Conservation (phyloP, 768 basidiomycete species). For the Lactarius akahatsu region DNA sequence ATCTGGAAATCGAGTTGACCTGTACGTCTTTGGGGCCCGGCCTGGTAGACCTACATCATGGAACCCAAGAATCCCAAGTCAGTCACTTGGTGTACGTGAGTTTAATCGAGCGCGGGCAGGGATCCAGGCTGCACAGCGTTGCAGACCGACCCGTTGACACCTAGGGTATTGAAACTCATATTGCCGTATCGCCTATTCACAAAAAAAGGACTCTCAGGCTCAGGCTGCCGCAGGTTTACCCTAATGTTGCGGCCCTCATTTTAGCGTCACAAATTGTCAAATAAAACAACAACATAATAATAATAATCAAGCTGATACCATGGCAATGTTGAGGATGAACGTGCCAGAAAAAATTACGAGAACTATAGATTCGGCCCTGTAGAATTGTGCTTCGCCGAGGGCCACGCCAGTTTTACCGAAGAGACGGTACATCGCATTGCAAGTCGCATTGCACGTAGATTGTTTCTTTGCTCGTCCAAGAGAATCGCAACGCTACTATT, state of each 20-base stretch:
- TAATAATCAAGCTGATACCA: too few relatives aligned
- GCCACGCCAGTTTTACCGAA: too few relatives aligned
- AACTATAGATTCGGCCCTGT: not conserved
- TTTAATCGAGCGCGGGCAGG: not conserved
- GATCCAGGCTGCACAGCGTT: too few relatives aligned
- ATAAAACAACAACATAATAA: too few relatives aligned
- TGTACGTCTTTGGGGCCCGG: too few relatives aligned
- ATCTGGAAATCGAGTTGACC: not conserved
- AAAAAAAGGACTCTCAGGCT: not conserved
- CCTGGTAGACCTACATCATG: not conserved
- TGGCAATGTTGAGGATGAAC: not conserved
- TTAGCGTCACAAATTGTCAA: not conserved
- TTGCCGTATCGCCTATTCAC: not conserved
- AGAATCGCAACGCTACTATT: too few relatives aligned
- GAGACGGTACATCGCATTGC: too few relatives aligned
- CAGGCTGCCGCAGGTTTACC: not conserved
- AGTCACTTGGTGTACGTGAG: not conserved
- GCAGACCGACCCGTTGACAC: not conserved
- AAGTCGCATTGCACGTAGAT: too few relatives aligned
- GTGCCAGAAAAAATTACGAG: too few relatives aligned
- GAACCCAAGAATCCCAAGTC: not conserved
- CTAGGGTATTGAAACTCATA: not conserved
- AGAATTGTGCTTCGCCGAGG: too few relatives aligned
- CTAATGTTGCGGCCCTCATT: not conserved
- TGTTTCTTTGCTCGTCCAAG: too few relatives aligned